Conservation (phyloP, 371 early-diverging fungal genomes). For the Mortierella sp. region DNA sequence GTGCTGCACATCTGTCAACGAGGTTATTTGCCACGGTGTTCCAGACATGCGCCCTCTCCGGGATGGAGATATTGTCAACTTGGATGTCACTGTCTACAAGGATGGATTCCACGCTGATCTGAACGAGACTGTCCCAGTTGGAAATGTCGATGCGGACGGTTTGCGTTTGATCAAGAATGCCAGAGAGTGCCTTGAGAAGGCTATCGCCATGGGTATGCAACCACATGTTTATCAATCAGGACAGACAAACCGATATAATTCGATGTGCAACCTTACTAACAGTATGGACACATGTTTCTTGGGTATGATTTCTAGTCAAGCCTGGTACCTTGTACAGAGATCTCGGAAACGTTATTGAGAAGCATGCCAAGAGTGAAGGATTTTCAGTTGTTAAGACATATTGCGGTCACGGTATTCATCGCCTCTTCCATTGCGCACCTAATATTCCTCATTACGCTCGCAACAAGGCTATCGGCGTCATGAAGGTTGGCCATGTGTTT, state of each 20-base stretch:
- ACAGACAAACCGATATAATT: not conserved
- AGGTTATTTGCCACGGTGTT: conserved; percentile 92
- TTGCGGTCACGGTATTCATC: conserved; percentile 94
- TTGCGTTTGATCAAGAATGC: conserved; percentile 80
- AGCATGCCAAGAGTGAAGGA: conserved; percentile 83
- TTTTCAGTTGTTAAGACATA: conserved; percentile 93
- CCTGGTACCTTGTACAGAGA: conserved; percentile 94
- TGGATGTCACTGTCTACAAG: conserved; percentile 90
- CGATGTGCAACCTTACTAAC: too few relatives aligned
- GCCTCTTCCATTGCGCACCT: conserved; percentile 89
- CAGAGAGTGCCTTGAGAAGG: conserved; percentile 84
- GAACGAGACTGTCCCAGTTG: conserved; percentile 90
- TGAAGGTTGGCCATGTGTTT: conserved; percentile 94
- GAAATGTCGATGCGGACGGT: conserved; percentile 85
- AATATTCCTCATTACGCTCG: conserved; percentile 94
- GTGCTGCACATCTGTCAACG: conserved; percentile 87
- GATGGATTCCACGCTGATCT: conserved; percentile 94
- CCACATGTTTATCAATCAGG: not conserved
- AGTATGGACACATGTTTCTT: too few relatives aligned
- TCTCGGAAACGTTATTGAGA: conserved; percentile 91
- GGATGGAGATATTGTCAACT: conserved; percentile 94
- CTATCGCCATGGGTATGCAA: conserved; percentile 83
- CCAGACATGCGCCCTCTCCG: conserved; percentile 88
- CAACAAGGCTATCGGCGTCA: conserved; percentile 94
- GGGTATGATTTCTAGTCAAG: conserved; percentile 66